These are phyloP conservation scores for Mycena albidolilacea DNA, from an alignment of 768 basidiomycete genomes.

Conservation along the genomic window DNA sequence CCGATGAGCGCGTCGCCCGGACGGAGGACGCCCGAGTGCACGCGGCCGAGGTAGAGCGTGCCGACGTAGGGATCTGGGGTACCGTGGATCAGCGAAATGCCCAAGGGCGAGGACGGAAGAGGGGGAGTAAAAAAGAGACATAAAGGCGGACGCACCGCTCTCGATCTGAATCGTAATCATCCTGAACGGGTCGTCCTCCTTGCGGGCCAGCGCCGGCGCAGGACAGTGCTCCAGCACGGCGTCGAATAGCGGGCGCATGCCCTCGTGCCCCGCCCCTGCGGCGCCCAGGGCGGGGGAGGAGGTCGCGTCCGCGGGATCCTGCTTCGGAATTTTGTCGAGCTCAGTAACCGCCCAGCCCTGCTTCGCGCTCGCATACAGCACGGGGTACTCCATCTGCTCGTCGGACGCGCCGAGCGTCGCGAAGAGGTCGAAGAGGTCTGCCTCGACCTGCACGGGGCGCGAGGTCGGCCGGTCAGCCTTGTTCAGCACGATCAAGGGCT, in stretches of 20 bases:
- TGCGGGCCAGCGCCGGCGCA: constrained; percentile 54
- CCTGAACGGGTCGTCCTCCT: constrained; percentile 57
- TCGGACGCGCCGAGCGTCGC: constrained; percentile 66
- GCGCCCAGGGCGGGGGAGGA: not conserved
- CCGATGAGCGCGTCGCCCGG: too few species aligned
- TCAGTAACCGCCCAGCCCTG: constrained; percentile 60
- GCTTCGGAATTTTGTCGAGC: constrained; percentile 21
- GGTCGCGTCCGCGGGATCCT: constrained; percentile 11
- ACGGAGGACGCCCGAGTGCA: too few species aligned
- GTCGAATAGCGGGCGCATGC: constrained; percentile 63
- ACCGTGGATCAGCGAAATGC: too few species aligned
- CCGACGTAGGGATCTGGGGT: too few species aligned
- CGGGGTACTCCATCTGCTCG: constrained; percentile 66
- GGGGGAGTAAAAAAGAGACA: too few species aligned
- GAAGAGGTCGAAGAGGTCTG: constrained; percentile 66
- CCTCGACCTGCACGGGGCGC: constrained; percentile 62
- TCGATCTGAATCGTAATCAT: constrained; percentile 69
- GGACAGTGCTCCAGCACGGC: constrained; percentile 63
- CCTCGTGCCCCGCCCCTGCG: constrained; percentile 19
- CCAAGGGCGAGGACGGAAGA: too few species aligned
- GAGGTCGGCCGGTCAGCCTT: constrained; percentile 63
- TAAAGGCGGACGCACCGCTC: too few species aligned
- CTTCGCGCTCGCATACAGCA: constrained; percentile 66
- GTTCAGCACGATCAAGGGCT: constrained; percentile 66
- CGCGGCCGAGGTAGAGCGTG: too few species aligned